Percentiles rank a stretch among this genome's conserved stretches.
phyloP scores from a whole-genome alignment of 768 basidiomycete species.

The Boletus tomentosulus region DNA sequence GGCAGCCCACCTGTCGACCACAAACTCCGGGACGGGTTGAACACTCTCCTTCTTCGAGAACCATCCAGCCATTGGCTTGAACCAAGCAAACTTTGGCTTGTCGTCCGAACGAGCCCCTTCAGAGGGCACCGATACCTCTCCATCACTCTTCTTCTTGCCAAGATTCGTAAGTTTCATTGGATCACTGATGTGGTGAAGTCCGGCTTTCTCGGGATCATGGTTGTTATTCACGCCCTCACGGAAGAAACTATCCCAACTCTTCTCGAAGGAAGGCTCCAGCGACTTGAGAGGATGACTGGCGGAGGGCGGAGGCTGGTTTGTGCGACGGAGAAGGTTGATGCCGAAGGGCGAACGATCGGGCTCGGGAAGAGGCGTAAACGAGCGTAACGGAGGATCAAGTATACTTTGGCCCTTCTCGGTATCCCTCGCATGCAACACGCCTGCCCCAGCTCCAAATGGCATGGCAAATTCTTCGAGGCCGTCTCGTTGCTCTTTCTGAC shows the following conservation, averaged over 20 bases:
- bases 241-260: constrained; percentile 46
- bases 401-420: constrained; percentile 22
- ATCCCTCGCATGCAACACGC: constrained; percentile 17
- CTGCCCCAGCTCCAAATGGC: constrained; percentile 17
- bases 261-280: constrained; percentile 32
- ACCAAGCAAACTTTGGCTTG: constrained; percentile 31
- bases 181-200: constrained; percentile 24
- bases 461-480: constrained; percentile 43
- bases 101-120: constrained; percentile 23
- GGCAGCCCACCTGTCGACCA: constrained; percentile 13
- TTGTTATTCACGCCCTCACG: constrained; percentile 21
- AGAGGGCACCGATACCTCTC: constrained; percentile 22
- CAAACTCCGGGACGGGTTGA: constrained; percentile 14
- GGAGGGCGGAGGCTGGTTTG: constrained; percentile 32
- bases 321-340: constrained; percentile 36
- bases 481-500: constrained; percentile 48
- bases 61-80: constrained; percentile 32
- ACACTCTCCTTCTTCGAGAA: constrained; percentile 24
- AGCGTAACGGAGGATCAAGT: constrained; percentile 31
- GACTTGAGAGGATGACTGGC: constrained; percentile 22
- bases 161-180: constrained; percentile 43
- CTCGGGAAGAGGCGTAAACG: constrained; percentile 51
- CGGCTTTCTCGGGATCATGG: constrained; percentile 21
- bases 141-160: constrained; percentile 37
- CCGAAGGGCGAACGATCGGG: constrained; percentile 25